Conservation (phyloP, 1,139 yeast genomes). For the Blastobotrys apis region DNA sequence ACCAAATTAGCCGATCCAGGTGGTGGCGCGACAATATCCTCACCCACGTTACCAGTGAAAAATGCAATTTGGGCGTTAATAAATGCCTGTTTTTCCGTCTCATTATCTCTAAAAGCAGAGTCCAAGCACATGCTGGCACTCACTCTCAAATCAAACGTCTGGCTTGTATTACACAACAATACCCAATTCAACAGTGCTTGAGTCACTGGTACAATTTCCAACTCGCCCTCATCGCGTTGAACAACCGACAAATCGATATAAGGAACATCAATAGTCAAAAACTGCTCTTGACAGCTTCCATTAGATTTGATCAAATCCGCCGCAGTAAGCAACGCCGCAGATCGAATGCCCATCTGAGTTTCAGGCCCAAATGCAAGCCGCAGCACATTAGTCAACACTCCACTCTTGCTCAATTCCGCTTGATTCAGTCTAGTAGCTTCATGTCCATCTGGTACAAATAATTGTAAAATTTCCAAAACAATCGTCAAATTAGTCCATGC, state of each 20-base stretch:
- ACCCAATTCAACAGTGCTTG: constrained; percentile 81
- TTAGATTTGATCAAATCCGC: constrained; percentile 72
- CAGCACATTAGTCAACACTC: constrained; percentile 60
- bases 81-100: constrained; percentile 55
- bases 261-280: constrained; percentile 85
- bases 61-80: constrained; percentile 58
- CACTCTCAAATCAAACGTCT: constrained; percentile 72
- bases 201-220: constrained; percentile 56
- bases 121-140: constrained; percentile 64
- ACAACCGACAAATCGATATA: constrained; percentile 81
- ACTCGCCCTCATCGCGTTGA: constrained; percentile 26
- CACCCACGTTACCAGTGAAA: constrained; percentile 30
- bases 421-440: constrained; percentile 64
- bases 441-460: constrained; percentile 72
- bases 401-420: constrained; percentile 53
- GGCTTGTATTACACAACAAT: constrained; percentile 71
- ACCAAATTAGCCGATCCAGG: constrained; percentile 49
- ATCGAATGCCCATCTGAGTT: constrained; percentile 60
- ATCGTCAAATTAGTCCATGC: constrained; percentile 48
- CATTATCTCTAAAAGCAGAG: constrained; percentile 64
- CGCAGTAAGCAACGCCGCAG: constrained; percentile 64
- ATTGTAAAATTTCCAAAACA: constrained; percentile 65
- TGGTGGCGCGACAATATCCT: constrained; percentile 3
- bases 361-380: constrained; percentile 60
- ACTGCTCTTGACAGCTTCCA: constrained; percentile 57